Evolutionary conservation across 192 early-diverging fungal genomes (phyloP), one percentile per base, ranked within the genome.

Genomic region (Lobosporangium transversale): DNA sequence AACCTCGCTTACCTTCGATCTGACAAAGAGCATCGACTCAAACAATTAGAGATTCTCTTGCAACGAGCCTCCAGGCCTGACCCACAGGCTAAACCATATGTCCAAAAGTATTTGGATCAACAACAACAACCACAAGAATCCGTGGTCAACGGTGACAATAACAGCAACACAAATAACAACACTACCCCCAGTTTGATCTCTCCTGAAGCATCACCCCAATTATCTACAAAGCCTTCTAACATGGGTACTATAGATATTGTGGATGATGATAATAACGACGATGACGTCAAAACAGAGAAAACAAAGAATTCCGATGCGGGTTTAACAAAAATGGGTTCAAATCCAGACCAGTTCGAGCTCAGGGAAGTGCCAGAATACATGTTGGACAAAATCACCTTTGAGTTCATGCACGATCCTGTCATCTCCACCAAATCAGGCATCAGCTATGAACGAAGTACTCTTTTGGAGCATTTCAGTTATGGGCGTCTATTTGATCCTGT

Each of bases 401-500:
- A 94, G 56, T 75, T 94, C 31, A 94, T 95, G 92, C 87, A 88
- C 35, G 93, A 94, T 79, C 88, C 93, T 2, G 87, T 92, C 17
- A 80, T 89, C 23, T 76, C 73, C 11, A 75, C 73, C n/a, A 81
- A 74, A 55, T 81, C 73, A 11, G 91, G 89, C 1, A 89, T 90
- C 24, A 91, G 83, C 4, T 95, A 94, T 66, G 94, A 95, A 67
- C 87, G 92, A 30, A 65, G 80, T 14, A 88, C 90, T 26, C 81
- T 95, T n/a, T 59, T 88, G 30, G 83, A 91, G 42, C 93, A 95
- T 63, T 85, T 95, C 45, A 68, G 80, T 52, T 85, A 89, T 56
- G 93, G 93, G 71, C 92, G 94, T n/a, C 68, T 86, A 42, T 94
- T 92, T 82, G 94, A 95, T 81, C 94, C 94, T 1, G 71, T 95